These are phyloP conservation scores for Gomphus sp. DNA, from an alignment of 1,284 basidiomycete species.

Conservation along the genomic window DNA sequence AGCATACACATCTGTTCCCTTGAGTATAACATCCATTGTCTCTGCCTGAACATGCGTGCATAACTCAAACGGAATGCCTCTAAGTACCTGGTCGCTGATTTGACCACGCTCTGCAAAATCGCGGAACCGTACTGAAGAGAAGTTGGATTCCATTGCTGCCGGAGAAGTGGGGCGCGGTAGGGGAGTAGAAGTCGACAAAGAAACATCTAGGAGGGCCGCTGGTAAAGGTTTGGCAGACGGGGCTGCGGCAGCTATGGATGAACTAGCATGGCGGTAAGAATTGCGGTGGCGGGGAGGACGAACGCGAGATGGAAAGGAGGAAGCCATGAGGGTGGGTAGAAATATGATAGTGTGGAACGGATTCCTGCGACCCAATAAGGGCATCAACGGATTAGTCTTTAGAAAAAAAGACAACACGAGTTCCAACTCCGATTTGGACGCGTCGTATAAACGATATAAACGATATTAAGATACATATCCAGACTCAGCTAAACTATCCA, in stretches of 20 bases:
- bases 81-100: neutral
- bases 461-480: no score
- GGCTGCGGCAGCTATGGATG: neutral
- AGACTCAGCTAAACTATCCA: no score
- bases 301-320: neutral
- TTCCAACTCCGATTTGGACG: no score
- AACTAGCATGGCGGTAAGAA: neutral
- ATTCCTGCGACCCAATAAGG: neutral
- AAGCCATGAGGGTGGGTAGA: neutral
- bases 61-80: constrained; percentile 7
- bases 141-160: neutral
- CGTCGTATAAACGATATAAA: no score
- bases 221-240: neutral
- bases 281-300: neutral
- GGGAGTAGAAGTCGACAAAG: neutral
- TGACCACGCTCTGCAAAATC: neutral
- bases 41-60: constrained; percentile 3
- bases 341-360: neutral
- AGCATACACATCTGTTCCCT: constrained; percentile 3
- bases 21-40: neutral
- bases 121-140: constrained; percentile 1
- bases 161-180: neutral
- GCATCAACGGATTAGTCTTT: neutral
- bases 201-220: no score
- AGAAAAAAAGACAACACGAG: no score